A percentile compares a stretch with the other conserved stretches of the same genome.
These are phyloP conservation scores for Leccinum imitatum DNA, from an alignment of 768 basidiomycete species.

Conservation along the genomic window DNA sequence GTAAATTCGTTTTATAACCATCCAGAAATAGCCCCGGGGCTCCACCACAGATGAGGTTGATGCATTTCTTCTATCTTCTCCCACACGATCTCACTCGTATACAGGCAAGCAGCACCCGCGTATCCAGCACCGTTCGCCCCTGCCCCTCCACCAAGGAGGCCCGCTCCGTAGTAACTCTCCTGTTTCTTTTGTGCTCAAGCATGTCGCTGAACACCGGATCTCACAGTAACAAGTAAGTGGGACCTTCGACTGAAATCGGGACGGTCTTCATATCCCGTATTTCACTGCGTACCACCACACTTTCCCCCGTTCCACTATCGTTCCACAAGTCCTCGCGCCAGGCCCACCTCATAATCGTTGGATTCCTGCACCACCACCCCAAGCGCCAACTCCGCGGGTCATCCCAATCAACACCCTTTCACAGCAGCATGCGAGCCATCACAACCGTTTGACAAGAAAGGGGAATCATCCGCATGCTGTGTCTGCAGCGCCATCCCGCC, in stretches of 20 bases:
- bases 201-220: slow-evolving; percentile 6
- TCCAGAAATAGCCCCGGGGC: slow-evolving; percentile 9
- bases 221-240: slow-evolving; percentile 28
- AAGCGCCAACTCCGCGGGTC: slow-evolving; percentile 6
- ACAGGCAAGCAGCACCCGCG: slow-evolving; percentile 18
- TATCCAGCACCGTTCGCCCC: slow-evolving; percentile 20
- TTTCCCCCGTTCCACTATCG: slow-evolving; percentile 25
- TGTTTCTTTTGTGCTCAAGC: not conserved
- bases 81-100: not conserved
- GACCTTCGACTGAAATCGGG: slow-evolving; percentile 7
- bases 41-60: slow-evolving; percentile 18
- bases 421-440: slow-evolving; percentile 5
- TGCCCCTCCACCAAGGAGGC: slow-evolving; percentile 15
- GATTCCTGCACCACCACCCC: not conserved
- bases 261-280: slow-evolving; percentile 13
- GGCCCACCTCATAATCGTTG: not conserved
- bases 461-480: slow-evolving; percentile 10
- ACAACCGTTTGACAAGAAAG: not conserved
- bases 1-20: not conserved
- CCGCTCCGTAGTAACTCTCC: slow-evolving; percentile 23
- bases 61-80: not conserved
- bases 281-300: slow-evolving; percentile 27
- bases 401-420: slow-evolving; percentile 6
- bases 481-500: slow-evolving; percentile 21
- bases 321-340: not conserved